Evolutionary conservation across 164 flowering plant genomes (phyloP), one percentile per base, ranked within the genome.

Genomic region (Liquidambar formosana): DNA sequence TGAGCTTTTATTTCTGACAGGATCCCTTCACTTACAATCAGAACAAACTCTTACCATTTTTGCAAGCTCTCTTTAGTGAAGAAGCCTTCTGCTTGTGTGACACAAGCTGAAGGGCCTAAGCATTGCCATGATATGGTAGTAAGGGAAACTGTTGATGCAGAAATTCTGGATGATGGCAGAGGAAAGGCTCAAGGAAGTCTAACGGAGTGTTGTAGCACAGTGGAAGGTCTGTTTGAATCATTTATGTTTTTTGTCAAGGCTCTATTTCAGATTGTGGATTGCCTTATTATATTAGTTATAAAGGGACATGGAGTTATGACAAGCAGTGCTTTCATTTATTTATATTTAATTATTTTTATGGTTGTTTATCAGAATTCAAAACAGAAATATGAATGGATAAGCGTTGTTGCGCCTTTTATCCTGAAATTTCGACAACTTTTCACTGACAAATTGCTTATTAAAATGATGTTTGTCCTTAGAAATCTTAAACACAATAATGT

Each of bases 41-140:
- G 71, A 65, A 88, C 94, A 75, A 90, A 86, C 46, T 73, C 97
- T 47, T 95, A 91, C 66, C 96, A 91, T 78, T 95, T 90, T 69
- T 95, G 99, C 88, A 93, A 95, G 81, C 87, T 91, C 75, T 93
- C 97, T 0, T 57, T 91, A 21, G 88, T 84, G 60, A 91, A 84
- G 81, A 79, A 75, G 70, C 81, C 85, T 66, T 51, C 74, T 70
- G 41, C 66, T 66, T 47, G 59, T 28, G 68, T 60, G 47, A 66
- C 60, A 61, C 80, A 74, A 71, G 61, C 18, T 71, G 78, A 71
- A 59, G 76, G 53, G 14, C 62, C 58, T 56, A 49, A 26, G 14
- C 59, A 64, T 69, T 45, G 56, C n/a, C 28, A 48, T 61, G 83
- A 81, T 26, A 25, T 8, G 3, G 77, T 75, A 57, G 68, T 13